These are phyloP conservation scores for Skeletonema grethae DNA, from an alignment of 108 stramenopile genomes.

Conservation along the genomic window DNA sequence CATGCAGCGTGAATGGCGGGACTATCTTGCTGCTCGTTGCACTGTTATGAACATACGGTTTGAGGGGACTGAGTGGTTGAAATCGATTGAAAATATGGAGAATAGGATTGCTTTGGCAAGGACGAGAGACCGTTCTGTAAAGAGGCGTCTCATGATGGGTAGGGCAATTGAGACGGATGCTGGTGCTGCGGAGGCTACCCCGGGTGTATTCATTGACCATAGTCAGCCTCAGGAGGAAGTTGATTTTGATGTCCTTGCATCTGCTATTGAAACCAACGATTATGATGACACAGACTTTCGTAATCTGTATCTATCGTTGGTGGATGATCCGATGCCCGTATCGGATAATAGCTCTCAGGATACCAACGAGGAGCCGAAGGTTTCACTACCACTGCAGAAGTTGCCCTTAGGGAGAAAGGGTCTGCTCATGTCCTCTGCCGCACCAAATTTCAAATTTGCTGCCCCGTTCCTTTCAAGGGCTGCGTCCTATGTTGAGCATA, in stretches of 20 bases:
- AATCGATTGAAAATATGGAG: constrained; percentile 82
- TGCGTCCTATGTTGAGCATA: constrained; percentile 68
- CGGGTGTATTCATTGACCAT: constrained; percentile 72
- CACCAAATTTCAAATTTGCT: constrained; percentile 45
- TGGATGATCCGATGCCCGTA: neutral
- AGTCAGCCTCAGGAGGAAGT: neutral
- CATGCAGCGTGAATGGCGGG: constrained; percentile 89
- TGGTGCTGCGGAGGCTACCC: constrained; percentile 38
- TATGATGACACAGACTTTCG: constrained; percentile 21
- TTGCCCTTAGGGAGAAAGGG: neutral
- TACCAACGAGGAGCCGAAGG: neutral
- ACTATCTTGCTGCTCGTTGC: constrained; percentile 72
- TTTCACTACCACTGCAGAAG: neutral
- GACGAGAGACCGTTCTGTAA: constrained; percentile 65
- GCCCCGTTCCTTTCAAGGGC: constrained; percentile 76
- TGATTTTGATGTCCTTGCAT: constrained; percentile 13
- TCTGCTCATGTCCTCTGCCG: constrained; percentile 5
- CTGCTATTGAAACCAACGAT: constrained; percentile 24
- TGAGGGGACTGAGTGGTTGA: constrained; percentile 71
- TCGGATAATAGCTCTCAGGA: constrained; percentile 5
- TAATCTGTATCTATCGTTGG: constrained; percentile 6
- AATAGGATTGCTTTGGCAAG: constrained; percentile 69
- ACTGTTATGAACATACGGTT: constrained; percentile 58
- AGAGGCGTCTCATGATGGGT: constrained; percentile 82
- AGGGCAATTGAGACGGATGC: constrained; percentile 70